These are phyloP conservation scores for Talaromyces stipitatus DNA, from an alignment of 495 filamentous ascomycete species.

Conservation along the genomic window DNA sequence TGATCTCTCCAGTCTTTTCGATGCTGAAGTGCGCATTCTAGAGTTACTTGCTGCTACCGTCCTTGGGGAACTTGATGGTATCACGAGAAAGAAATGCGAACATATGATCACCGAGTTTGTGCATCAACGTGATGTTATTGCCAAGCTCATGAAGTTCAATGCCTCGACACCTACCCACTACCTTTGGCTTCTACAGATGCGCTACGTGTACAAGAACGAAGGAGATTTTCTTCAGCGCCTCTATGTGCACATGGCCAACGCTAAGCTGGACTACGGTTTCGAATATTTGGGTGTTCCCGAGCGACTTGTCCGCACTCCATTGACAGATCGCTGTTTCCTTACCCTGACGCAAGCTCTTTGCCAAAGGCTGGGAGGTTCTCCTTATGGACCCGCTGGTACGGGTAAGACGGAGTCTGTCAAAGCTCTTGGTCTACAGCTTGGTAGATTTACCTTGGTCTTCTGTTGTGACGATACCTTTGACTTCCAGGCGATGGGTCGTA, in stretches of 20 bases:
- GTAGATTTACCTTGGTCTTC: slow-evolving; percentile 95
- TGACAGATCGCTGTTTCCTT: slow-evolving; percentile 96
- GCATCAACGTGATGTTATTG: slow-evolving; percentile 87
- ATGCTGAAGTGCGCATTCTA: slow-evolving; percentile 72
- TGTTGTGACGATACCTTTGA: slow-evolving; percentile 99
- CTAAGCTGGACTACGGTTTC: slow-evolving; percentile 90
- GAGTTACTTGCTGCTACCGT: slow-evolving; percentile 78
- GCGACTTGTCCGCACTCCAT: slow-evolving; percentile 86
- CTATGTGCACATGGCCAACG: slow-evolving; percentile 94
- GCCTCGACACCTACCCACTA: slow-evolving; percentile 78
- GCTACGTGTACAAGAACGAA: slow-evolving; percentile 79
- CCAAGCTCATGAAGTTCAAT: slow-evolving; percentile 66
- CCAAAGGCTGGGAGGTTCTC: slow-evolving; percentile 91
- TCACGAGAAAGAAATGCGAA: slow-evolving; percentile 92
- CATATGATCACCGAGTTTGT: slow-evolving; percentile 98
- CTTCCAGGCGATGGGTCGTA: slow-evolving; percentile 98
- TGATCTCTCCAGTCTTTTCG: slow-evolving; percentile 58
- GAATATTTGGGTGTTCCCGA: slow-evolving; percentile 97
- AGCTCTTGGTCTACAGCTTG: slow-evolving; percentile 90
- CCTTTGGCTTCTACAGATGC: slow-evolving; percentile 95
- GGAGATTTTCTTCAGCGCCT: slow-evolving; percentile 77
- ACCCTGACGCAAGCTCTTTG: slow-evolving; percentile 93
- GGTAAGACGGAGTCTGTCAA: slow-evolving; percentile 99
- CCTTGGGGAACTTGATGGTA: slow-evolving; percentile 78
- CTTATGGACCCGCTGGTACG: slow-evolving; percentile 96